Evolutionary conservation across 2,329 filamentous ascomycete species (phyloP), one percentile per base, ranked within the genome.

Genomic region (Gnomoniopsis sp.): DNA sequence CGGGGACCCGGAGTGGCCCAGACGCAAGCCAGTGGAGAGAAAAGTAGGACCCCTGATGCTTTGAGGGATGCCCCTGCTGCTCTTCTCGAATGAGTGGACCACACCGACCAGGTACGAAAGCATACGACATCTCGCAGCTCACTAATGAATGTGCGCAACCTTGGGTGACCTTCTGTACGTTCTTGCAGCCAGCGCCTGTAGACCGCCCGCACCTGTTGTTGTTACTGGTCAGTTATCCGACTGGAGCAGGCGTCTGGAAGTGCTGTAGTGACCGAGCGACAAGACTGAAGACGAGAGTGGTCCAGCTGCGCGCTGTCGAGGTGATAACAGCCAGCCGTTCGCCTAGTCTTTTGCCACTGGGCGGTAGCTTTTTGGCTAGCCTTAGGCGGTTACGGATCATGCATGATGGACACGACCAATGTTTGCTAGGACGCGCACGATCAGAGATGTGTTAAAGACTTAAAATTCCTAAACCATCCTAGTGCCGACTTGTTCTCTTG

Each of bases 41-140:
- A 34, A n/a, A 47, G 38, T 46, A 26, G 55, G 51, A 49, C 55
- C 41, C 48, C 50, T 50, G 52, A 55, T n/a, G 33, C 47, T 57
- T 44, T 21, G 52, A 41, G 48, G 49, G 34, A 47, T 41, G 49
- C 55, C 55, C 48, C 50, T 58, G 53, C 49, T 43, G 22, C 55
- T 50, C 56, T 30, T 47, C 48, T 47, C 52, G 36, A 56, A 47
- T 43, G 33, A 34, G 41, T 48, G 43, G 33, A 23, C 55, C 48
- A 48, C 43, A 47, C n/a, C 30, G 30, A 33, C 21, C 43, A 38
- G 38, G 50, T 15, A 53, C 38, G 50, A 53, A 55, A 44, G 58
- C 59, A 51, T 57, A 59, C 59, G 59, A 61, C 59, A 61, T 58
- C 59, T 59, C 53, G 57, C 59, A 56, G 59, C 56, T 56, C 57